Evolutionary conservation across 345 rosid species (phyloP), one percentile per base, ranked within the genome.

Genomic region (Acer yangbiense): DNA sequence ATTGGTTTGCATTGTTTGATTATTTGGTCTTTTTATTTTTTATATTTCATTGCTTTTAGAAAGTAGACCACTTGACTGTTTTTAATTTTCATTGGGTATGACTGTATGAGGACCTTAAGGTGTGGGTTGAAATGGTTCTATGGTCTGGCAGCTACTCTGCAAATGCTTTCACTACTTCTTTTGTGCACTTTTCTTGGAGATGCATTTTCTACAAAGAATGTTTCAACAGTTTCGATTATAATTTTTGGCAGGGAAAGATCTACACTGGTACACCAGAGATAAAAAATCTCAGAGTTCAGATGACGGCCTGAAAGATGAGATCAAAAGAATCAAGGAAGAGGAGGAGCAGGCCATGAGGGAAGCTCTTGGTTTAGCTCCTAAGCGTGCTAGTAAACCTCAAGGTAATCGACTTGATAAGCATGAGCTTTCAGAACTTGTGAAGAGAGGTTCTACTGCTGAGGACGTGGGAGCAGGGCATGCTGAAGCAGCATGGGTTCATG

Each of bases 341-440:
- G 98, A 94, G 88, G 98, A 96, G 79, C 98, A 92, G 76, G 90
- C 97, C 82, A 94, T 96, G 99, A 92, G 97, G 88, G 99, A 94
- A 85, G 98, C 97, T 72, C 95, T 96, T 79, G 99, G 99, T 29
- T 85, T 94, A 82, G 99, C 97, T 75, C 97, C 99, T 32, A 92
- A 92, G 85, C 87, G 91, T 58, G 82, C 95, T 74, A 77, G 82
- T 74, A 89, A 85, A 46, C 91, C 94, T 75, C 99, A 90, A 80
- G 94, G 97, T 58, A 92, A 84, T 78, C 89, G 95, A 54, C 95
- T 96, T 67, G 99, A 96, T 83, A 96, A 96, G 87, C 97, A 94
- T 52, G 99, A 96, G 89, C 81, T 84, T 65, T 83, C 92, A 44
- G 99, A 96, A 79, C 97, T 96, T 71, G 92, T 96, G 85, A 94